Evolutionary conservation across 176 grass and related monocot genomes (phyloP).

Genomic region (Carex parvula): DNA sequence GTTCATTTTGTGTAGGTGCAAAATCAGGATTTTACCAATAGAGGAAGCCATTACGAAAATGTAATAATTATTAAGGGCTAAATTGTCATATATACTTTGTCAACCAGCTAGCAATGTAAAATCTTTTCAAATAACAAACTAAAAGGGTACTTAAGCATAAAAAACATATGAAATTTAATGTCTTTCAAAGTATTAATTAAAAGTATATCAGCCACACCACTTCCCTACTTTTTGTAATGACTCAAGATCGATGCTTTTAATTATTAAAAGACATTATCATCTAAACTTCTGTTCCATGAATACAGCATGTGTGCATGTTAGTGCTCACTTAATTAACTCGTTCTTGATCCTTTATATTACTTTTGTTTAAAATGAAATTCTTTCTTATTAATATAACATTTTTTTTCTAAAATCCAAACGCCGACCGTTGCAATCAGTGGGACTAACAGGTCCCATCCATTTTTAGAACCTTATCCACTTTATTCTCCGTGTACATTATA

Average conservation of each 20-base stretch:
- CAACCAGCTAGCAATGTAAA: neutral
- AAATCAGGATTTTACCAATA: too few relatives aligned
- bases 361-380: neutral
- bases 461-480: slow-evolving; percentile 25
- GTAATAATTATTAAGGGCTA: too few relatives aligned
- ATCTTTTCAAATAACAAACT: neutral
- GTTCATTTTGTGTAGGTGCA: too few relatives aligned
- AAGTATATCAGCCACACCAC: neutral
- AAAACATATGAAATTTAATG: neutral
- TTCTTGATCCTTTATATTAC: neutral
- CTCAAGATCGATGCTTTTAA: neutral
- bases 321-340: neutral
- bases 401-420: neutral
- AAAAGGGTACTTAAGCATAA: neutral
- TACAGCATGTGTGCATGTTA: neutral
- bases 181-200: neutral
- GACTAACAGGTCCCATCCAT: slow-evolving; percentile 7
- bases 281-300: neutral
- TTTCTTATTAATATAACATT: neutral
- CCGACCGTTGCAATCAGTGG: slow-evolving; percentile 13
- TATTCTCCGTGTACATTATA: neutral
- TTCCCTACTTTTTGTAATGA: too few relatives aligned
- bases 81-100: neutral
- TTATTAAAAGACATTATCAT: neutral
- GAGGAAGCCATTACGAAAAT: too few relatives aligned